Evolutionary conservation across 495 filamentous ascomycete genomes (phyloP), one percentile per base, ranked within the genome.

Genomic region (Penicillium pancosmium): DNA sequence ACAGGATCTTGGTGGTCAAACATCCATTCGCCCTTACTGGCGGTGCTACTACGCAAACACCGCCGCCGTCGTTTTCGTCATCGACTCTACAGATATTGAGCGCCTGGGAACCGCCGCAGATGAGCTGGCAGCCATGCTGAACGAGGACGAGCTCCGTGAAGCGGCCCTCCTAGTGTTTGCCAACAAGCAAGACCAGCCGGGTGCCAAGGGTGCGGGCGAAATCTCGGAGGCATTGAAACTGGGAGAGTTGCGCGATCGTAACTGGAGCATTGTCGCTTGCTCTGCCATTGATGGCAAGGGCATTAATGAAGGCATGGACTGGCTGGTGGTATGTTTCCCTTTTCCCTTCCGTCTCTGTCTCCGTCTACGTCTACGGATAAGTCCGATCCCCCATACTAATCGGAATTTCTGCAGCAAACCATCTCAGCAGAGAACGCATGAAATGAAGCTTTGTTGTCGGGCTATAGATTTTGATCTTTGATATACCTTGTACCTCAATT

Each of bases 21-120:
- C 94, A 13, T 92, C 88, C 53, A 98, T 98, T 69, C 86, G 94
- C 62, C 94, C 94, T 10, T 98, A 98, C 78, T 98, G 94, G 94
- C 86, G 94, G 66, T 98, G 95, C 75, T 98, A 98, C 82, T 98
- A 98, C 71, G 93, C 94, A 67, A 97, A 98, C 78, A 98, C 95
- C 3, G 94, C 95, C n/a, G 94, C 94, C 13, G 95, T 98, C 57
- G 89, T 98, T 64, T 98, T 98, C 76, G 94, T 98, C 55, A 93
- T 98, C 67, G 94, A 98, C 69, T 92, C 89, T 47, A 98, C 94
- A 57, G 94, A 98, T 84, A 93, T 97, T 67, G 91, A 97, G 61
- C 90, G 94, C 47, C 78, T 98, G 46, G 87, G 90, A 49, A 98
- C 92, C 1, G 94, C 94, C 1, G 86, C 92, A 9, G 94, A 97